Base-by-base conservation (phyloP, 257 asterid genomes). In the Solanum arcanum region DNA sequence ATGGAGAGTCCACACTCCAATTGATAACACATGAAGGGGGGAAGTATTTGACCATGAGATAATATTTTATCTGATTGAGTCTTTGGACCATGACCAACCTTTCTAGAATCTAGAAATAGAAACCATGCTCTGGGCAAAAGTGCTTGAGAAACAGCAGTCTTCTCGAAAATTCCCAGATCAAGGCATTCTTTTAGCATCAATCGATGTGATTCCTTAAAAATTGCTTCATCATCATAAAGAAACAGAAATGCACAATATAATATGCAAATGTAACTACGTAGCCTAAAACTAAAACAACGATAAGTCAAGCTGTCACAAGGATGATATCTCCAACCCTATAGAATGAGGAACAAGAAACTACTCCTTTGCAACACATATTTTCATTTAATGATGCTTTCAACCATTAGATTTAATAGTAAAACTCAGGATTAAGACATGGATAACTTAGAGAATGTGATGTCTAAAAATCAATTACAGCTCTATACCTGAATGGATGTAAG, bases 401-500 rank as follows among this genome's bases (percentile, higher is more conserved):
- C 21, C 46, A 81, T 29, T 52, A 16, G 46, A 39, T 81, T 47
- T 49, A 49, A 49, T 9, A 31, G 42, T 29, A 5, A 49, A 81
- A 15, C 29, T 9, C 29, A 49, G 68, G 69, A 49, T 25, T 49
- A 49, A 49, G 21, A 18, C 46, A 49, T 49, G 46, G 69, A 52
- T 31, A 81, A 49, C 69, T 18, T 12, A 49, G 20, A 81, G 46
- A 81, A 31, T 49, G 85, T 29, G 46, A 81, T 27, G 59, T 49
- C 18, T 9, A 47, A 81, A 49, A 49, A 18, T 18, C 21, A 81
- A 81, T 29, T 49, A 81, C 81, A 42, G 47, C 27, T 10, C 39
- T 83, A 64, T 90, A 96, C 98, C 99, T 96, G 99, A 87, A 96
- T 89, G 52, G 99, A 96, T 13, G 98, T 96, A 68, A 96, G 94